Percentiles rank a stretch among this genome's conserved stretches.
These are phyloP conservation scores for Arachnomyces sp. DNA, from an alignment of 2,329 filamentous ascomycete species.

Conservation along the genomic window DNA sequence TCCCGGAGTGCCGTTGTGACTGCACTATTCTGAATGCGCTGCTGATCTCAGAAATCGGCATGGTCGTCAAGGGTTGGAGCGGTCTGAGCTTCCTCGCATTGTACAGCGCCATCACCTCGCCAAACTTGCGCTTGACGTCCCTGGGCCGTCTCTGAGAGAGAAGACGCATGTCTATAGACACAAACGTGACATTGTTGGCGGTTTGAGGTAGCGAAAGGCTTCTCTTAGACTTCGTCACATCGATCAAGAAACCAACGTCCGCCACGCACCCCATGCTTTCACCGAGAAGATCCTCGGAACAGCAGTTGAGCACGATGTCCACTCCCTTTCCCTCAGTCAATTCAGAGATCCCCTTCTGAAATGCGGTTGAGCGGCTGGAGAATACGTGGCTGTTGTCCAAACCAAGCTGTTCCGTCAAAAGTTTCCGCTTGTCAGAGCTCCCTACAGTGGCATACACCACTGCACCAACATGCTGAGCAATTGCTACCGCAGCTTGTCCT, in stretches of 20 bases:
- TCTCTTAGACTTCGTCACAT: slow-evolving; percentile 9
- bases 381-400: slow-evolving; percentile 12
- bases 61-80: too few relatives aligned
- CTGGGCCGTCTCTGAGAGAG: too few relatives aligned
- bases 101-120: too few relatives aligned
- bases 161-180: too few relatives aligned
- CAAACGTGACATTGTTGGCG: too few relatives aligned
- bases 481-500: slow-evolving; percentile 16
- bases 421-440: slow-evolving; percentile 10
- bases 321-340: slow-evolving; percentile 11
- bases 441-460: slow-evolving; percentile 16
- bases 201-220: too few relatives aligned
- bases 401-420: slow-evolving; percentile 10
- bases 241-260: slow-evolving; percentile 11
- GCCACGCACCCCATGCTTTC: slow-evolving; percentile 11
- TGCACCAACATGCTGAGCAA: slow-evolving; percentile 15
- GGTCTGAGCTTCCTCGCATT: too few relatives aligned
- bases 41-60: too few relatives aligned
- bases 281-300: slow-evolving; percentile 9
- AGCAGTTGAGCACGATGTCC: slow-evolving; percentile 13
- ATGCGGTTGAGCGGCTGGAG: slow-evolving; percentile 6
- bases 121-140: too few relatives aligned
- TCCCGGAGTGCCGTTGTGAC: too few relatives aligned
- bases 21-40: too few relatives aligned
- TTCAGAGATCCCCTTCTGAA: slow-evolving; percentile 9